A percentile compares a stretch with the other conserved stretches of the same genome.
These are phyloP conservation scores for Alternaria brassicicola DNA, from an alignment of 2,329 filamentous ascomycete species.

Conservation along the genomic window DNA sequence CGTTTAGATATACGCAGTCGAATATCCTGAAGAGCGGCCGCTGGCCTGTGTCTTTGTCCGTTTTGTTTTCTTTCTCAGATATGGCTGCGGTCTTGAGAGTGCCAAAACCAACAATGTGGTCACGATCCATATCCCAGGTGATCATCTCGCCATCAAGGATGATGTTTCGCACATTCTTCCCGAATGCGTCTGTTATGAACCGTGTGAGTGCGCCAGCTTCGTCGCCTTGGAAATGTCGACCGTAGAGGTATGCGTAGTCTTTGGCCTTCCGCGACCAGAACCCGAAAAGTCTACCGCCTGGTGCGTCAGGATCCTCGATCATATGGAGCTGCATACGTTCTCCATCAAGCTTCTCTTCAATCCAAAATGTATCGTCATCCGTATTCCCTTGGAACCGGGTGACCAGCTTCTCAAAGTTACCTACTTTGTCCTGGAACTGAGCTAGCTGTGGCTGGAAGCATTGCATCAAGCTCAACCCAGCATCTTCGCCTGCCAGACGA, in stretches of 20 bases:
- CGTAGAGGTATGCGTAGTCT: constrained; percentile 95
- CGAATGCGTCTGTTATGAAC: constrained; percentile 78
- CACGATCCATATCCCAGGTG: constrained; percentile 87
- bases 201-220: constrained; percentile 78
- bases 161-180: constrained; percentile 76
- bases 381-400: constrained; percentile 68
- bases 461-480: constrained; percentile 82
- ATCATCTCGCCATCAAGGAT: constrained; percentile 99
- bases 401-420: constrained; percentile 78
- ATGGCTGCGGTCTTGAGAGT: constrained; percentile 91
- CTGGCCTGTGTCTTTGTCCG: constrained; percentile 60
- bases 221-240: constrained; percentile 71
- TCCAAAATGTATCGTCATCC: constrained; percentile 84
- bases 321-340: constrained; percentile 98
- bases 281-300: constrained; percentile 74
- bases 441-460: constrained; percentile 97
- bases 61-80: constrained; percentile 76
- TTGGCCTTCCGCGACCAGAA: constrained; percentile 98
- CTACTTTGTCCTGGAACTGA: constrained; percentile 78
- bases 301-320: constrained; percentile 69
- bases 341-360: constrained; percentile 96
- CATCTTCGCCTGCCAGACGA: constrained; percentile 75
- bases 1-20: constrained; percentile 89
- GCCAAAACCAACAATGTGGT: constrained; percentile 87
- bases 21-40: constrained; percentile 86